phyloP scores from a whole-genome alignment of 2,329 filamentous ascomycete genomes.

The Phyllosticta citribraziliensis region DNA sequence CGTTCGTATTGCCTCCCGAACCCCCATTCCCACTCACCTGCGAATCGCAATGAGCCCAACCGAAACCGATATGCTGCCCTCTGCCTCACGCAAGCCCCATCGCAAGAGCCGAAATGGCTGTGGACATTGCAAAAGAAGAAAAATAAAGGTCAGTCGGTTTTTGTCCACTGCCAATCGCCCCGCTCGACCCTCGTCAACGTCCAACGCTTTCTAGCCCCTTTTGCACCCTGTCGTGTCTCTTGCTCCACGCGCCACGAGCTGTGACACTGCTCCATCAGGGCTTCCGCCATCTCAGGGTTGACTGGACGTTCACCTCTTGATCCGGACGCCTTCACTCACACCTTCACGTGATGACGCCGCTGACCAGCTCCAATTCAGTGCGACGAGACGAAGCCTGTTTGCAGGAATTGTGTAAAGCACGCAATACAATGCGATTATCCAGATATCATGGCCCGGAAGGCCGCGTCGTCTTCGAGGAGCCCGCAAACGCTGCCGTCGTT shows the following conservation, averaged over 20 bases:
- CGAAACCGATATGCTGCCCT: not conserved
- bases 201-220: not conserved
- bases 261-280: not conserved
- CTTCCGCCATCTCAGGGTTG: not conserved
- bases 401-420: slow-evolving; percentile 23
- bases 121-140: slow-evolving; percentile 8
- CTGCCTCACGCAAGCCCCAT: slow-evolving; percentile 6
- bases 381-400: slow-evolving; percentile 23
- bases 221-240: not conserved
- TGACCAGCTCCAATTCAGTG: slow-evolving; percentile 14
- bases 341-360: not conserved
- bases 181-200: not conserved
- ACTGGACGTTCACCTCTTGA: not conserved
- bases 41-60: not conserved
- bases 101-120: slow-evolving; percentile 8
- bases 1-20: not conserved
- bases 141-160: slow-evolving; percentile 4
- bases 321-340: not conserved
- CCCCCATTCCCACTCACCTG: not conserved
- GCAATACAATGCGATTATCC: slow-evolving; percentile 19
- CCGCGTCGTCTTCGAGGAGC: not conserved
- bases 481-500: not conserved
- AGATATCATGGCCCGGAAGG: slow-evolving; percentile 6
- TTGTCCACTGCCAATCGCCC: not conserved
- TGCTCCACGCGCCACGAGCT: not conserved